Conservation (phyloP, 148 eudicot species). For the Fagopyrum esculentum region DNA sequence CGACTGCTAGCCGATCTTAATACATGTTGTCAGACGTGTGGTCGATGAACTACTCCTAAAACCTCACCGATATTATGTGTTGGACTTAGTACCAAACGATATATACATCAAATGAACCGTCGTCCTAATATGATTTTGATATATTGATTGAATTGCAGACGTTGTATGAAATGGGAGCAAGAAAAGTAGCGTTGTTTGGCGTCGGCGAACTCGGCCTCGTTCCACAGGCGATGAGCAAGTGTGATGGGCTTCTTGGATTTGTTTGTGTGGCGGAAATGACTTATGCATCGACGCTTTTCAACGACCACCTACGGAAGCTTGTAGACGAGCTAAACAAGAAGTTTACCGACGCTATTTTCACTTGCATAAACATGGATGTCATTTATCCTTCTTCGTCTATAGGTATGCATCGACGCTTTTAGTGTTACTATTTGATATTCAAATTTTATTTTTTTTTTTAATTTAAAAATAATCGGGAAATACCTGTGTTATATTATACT, state of each 20-base stretch:
- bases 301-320: conserved; percentile 24
- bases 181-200: conserved; percentile 47
- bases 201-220: conserved; percentile 37
- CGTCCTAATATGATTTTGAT: too few relatives aligned
- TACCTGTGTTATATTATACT: too few relatives aligned
- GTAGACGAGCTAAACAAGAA: conserved; percentile 25
- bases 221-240: conserved; percentile 13
- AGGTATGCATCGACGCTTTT: not conserved
- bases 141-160: conserved; percentile 15
- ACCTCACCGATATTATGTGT: too few relatives aligned
- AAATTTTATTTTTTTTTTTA: too few relatives aligned
- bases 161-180: conserved; percentile 40
- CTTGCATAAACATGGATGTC: conserved; percentile 25
- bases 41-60: too few relatives aligned
- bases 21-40: too few relatives aligned
- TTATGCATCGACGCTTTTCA: conserved; percentile 26
- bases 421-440: too few relatives aligned
- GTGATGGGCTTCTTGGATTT: conserved; percentile 5
- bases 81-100: too few relatives aligned
- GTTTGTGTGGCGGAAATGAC: conserved; percentile 30
- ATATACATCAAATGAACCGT: too few relatives aligned
- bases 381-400: conserved; percentile 16
- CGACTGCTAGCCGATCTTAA: too few relatives aligned
- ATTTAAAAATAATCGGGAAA: too few relatives aligned
- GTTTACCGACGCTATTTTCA: conserved; percentile 27